Evolutionary conservation across 2,329 filamentous ascomycete genomes (phyloP), one percentile per base, ranked within the genome.

Genomic region (Colletotrichum melonis): DNA sequence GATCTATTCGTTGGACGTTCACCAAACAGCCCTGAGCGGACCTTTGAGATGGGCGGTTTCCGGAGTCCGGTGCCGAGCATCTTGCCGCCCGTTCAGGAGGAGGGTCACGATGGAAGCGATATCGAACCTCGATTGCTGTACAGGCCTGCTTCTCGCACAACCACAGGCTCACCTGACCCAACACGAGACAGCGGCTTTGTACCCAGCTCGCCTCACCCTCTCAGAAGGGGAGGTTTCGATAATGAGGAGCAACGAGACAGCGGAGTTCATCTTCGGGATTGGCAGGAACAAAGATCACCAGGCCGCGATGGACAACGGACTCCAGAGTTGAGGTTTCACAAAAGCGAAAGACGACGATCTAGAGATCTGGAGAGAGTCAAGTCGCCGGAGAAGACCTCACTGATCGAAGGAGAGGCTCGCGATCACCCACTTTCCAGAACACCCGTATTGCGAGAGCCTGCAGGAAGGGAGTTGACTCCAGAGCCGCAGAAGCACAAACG

Each of bases 241-340:
- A 79, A 83, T 24, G 81, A 84, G 35, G 77, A 80, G 35, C 81
- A 84, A 62, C 85, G 87, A 56, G 89, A 92, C 77, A 91, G 90
- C 79, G 89, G 88, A 30, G 86, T 91, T 35, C 87, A 90, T 76
- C 82, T 90, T 56, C 86, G 84, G 26, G 88, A 89, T 54, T 84
- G 82, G 82, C 75, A 78, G n/a, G 85, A 85, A 46, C 76, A 63
- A 58, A 76, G 75, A 55, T 67, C 77, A n/a, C 60, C 28, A 64
- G 63, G 42, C 57, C 73, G 75, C 74, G 77, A 76, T 75, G 67
- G 73, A 69, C 68, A 78, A 38, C 63, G 69, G 35, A 75, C 69
- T 24, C 72, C 74, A 16, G 65, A 76, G 55, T 57, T 55, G 22
- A 62, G n/a, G n/a, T 58, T 57, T 72, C 63, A 72, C 42, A 56